phyloP scores from a whole-genome alignment of 2,329 filamentous ascomycete genomes.

The Fusarium longipes region DNA sequence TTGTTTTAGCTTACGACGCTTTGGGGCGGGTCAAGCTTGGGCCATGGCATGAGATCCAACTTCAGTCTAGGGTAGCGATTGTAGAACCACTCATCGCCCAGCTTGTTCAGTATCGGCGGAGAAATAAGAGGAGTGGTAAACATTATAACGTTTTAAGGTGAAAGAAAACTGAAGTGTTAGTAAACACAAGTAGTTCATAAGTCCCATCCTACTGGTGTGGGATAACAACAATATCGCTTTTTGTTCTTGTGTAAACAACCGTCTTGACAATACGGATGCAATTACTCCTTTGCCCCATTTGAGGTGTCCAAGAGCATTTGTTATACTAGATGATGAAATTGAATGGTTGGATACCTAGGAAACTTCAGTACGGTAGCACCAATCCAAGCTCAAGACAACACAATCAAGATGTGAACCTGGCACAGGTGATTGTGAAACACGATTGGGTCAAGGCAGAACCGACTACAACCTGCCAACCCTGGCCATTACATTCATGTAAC shows the following conservation, averaged over 20 bases:
- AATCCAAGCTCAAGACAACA: not conserved
- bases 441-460: not conserved
- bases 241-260: not conserved
- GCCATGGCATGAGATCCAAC: not conserved
- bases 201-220: too few species aligned
- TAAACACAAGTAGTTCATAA: not conserved
- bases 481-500: not conserved
- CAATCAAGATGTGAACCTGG: not conserved
- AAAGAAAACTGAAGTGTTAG: not conserved
- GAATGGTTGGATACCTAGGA: not conserved
- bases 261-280: not conserved
- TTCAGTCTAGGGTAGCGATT: not conserved
- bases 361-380: not conserved
- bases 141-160: too few species aligned
- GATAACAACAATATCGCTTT: not conserved
- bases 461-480: not conserved
- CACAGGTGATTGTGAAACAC: not conserved
- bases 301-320: too few species aligned
- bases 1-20: conserved; percentile 21
- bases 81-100: not conserved
- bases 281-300: fast-evolving
- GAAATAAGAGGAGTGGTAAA: not conserved
- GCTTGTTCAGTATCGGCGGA: not conserved
- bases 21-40: not conserved
- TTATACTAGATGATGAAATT: not conserved